Conservation (phyloP, 257 asterid genomes). For the Perilla frutescens region DNA sequence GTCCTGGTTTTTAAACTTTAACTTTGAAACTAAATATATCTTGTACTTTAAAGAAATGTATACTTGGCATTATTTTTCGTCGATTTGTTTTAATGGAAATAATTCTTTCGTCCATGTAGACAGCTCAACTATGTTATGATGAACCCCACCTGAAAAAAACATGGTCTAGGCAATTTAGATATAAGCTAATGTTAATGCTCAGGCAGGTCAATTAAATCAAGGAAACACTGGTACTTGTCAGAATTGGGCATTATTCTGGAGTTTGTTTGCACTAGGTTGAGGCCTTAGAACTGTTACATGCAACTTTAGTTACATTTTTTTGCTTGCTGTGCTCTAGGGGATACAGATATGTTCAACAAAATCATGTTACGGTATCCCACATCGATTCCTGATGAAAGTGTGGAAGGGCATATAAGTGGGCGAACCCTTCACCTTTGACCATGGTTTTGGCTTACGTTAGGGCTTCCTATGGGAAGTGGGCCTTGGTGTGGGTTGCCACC, state of each 20-base stretch:
- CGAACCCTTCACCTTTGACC: too few relatives aligned
- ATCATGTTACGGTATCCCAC: too few relatives aligned
- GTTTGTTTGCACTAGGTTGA: neutral
- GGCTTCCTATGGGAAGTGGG: too few relatives aligned
- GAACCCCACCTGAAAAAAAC: conserved; percentile 9
- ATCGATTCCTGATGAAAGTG: too few relatives aligned
- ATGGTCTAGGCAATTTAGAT: neutral
- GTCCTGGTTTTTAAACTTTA: conserved; percentile 14
- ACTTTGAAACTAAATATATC: neutral
- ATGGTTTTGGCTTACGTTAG: too few relatives aligned
- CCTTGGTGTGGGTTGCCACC: too few relatives aligned
- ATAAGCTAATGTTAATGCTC: neutral
- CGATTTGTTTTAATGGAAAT: neutral
- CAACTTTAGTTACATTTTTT: conserved; percentile 11
- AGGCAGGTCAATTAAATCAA: conserved; percentile 7
- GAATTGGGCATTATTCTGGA: conserved; percentile 26
- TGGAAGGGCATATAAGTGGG: too few relatives aligned
- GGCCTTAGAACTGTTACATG: conserved; percentile 25
- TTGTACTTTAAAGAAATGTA: neutral
- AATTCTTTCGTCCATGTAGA: neutral
- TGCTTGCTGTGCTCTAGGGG: conserved; percentile 1
- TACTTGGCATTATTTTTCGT: neutral
- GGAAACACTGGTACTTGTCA: conserved; percentile 4
- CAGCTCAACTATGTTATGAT: conserved; percentile 16
- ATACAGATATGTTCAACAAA: neutral